Conservation (phyloP, 1,284 basidiomycete species). For the Kalmanozyma brasiliensis region DNA sequence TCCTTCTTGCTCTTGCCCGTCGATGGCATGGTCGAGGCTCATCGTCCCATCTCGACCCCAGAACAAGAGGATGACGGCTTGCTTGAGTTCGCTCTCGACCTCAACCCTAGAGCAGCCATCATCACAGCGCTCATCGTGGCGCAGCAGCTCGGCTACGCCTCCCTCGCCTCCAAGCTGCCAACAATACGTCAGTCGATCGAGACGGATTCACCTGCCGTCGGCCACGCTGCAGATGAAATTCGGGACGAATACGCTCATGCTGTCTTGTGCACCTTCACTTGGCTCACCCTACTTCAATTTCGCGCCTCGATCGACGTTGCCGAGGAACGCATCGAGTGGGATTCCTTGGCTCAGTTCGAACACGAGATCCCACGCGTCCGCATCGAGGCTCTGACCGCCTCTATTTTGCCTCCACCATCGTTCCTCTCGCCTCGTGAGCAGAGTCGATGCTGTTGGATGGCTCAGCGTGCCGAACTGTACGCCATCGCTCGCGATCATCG, state of each 20-base stretch:
- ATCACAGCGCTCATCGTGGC: conserved; percentile 37
- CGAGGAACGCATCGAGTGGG: conserved; percentile 45
- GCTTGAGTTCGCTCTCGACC: conserved; percentile 32
- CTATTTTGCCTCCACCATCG: conserved; percentile 25
- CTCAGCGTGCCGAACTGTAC: conserved; percentile 41
- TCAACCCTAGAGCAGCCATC: conserved; percentile 41
- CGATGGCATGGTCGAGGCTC: conserved; percentile 27
- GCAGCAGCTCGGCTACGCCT: conserved; percentile 29
- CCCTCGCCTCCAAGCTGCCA: conserved; percentile 23
- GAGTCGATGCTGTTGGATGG: conserved; percentile 46
- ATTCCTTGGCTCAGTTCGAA: conserved; percentile 38
- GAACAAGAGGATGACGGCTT: conserved; percentile 40
- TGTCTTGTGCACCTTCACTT: conserved; percentile 40
- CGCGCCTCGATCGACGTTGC: conserved; percentile 43
- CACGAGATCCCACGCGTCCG: conserved; percentile 16
- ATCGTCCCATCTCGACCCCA: conserved; percentile 22
- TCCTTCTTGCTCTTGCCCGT: conserved; percentile 36
- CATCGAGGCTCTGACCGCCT: conserved; percentile 18
- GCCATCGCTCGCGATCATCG: conserved; percentile 32
- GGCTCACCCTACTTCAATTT: conserved; percentile 37
- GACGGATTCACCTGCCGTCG: conserved; percentile 13
- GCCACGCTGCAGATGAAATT: conserved; percentile 3
- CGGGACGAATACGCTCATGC: conserved; percentile 43
- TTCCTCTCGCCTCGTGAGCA: conserved; percentile 43
- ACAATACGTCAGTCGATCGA: conserved; percentile 26